Evolutionary conservation across 495 filamentous ascomycete species (phyloP), one percentile per base, ranked within the genome.

Genomic region (Hypoxylon intermedium): DNA sequence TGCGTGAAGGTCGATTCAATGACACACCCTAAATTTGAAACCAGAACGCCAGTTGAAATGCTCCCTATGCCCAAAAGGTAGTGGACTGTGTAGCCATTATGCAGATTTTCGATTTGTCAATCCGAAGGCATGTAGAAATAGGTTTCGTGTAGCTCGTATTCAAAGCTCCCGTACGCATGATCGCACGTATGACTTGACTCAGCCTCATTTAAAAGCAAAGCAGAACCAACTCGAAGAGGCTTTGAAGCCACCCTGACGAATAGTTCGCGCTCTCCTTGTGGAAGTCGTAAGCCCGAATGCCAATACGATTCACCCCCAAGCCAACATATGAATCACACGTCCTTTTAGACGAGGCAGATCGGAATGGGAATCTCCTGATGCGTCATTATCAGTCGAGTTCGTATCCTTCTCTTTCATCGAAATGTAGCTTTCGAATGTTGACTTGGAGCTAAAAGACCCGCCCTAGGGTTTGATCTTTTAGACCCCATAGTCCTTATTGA

Each of bases 1-100:
- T 64, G 60, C 55, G 54, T 50, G 18, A 19, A 45, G 51, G 37
- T 45, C 54, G 37, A 50, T 51, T 33, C 16, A 52, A 46, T 47
- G 21, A 46, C 20, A 45, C n/a, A 64, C 46, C 48, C 49, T 45
- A 50, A 5, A 40, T 33, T 45, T 20, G 33, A 59, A 54, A 36
- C 19, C 42, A 49, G 24, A 62, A 66, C 63, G 63, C 63, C 63
- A n/a, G 58, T 46, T n/a, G 41, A 53, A 26, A 60, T 65, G 48
- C 45, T 60, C 30, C 44, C 47, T 9, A 50, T 38, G 15, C 41
- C 40, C 47, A 58, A 44, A 20, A 41, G 24, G 47, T 3, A 16
- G 31, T 31, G 13, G 36, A 50, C 20, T 45, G 26, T 34, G n/a
- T 28, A 28, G 13, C 36, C 18, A 60, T 44, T 40, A 31, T 38